Evolutionary conservation across 75 land plant genomes (phyloP).

Genomic region (Picea sitchensis): DNA sequence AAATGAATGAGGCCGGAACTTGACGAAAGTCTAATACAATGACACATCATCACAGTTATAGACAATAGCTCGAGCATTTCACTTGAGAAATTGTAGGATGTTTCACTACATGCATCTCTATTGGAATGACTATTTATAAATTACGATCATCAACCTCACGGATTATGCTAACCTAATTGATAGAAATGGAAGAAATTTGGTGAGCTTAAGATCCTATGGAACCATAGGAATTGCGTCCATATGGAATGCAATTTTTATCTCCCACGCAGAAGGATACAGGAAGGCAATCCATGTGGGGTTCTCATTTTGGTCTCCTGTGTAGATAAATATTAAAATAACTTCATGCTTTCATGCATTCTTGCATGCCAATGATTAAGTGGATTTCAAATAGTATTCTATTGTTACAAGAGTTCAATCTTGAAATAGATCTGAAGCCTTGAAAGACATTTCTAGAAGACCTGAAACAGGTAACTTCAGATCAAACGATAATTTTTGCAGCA

Average conservation of each 20-base stretch:
- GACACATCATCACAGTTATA: no score
- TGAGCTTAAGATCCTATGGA: neutral
- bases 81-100: no score
- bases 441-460: constrained; percentile 44
- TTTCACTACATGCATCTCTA: neutral
- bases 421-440: constrained; percentile 26
- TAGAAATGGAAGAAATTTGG: neutral
- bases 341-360: neutral
- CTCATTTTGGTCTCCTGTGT: neutral
- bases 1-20: no score
- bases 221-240: neutral
- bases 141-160: neutral
- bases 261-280: no score
- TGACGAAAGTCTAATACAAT: no score
- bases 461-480: constrained; percentile 60
- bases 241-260: neutral
- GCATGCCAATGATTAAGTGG: neutral
- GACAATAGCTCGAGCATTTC: no score
- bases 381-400: neutral
- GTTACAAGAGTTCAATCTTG: neutral
- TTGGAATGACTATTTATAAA: neutral
- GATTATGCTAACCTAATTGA: neutral
- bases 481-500: constrained; percentile 59
- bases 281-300: no score
- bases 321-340: neutral